These are phyloP conservation scores for Bacidia gigantensis DNA, from an alignment of 495 filamentous ascomycete species.

Conservation along the genomic window DNA sequence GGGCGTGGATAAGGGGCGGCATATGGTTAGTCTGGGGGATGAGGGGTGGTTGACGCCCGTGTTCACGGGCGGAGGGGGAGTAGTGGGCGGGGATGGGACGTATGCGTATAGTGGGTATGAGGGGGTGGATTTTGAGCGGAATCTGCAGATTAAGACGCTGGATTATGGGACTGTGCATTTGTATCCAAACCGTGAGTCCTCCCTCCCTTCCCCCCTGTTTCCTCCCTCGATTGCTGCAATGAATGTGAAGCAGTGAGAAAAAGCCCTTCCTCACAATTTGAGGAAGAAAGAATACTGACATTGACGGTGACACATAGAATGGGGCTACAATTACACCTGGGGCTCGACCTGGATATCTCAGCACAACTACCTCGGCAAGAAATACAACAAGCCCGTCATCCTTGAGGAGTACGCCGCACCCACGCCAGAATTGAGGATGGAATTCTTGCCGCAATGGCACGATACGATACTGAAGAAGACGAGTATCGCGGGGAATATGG, in stretches of 20 bases:
- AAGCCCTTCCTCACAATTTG: too few relatives aligned
- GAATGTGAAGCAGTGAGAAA: too few relatives aligned
- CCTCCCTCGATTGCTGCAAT: too few relatives aligned
- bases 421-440: background rate
- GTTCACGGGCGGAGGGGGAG: too few relatives aligned
- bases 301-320: conserved; percentile 10
- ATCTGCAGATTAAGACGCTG: conserved; percentile 41
- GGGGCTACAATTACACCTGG: conserved; percentile 32
- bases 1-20: conserved; percentile 39
- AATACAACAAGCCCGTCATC: conserved; percentile 50
- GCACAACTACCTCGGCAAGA: conserved; percentile 41
- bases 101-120: conserved; percentile 47
- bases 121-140: conserved; percentile 49
- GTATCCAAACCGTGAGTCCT: conserved; percentile 34
- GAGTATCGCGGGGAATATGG: conserved; percentile 41
- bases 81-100: conserved; percentile 30
- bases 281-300: background rate
- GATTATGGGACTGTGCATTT: conserved; percentile 57
- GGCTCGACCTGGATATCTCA: conserved; percentile 46
- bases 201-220: background rate
- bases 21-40: conserved; percentile 58
- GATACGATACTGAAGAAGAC: conserved; percentile 35
- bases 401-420: conserved; percentile 48
- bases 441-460: conserved; percentile 46
- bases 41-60: conserved; percentile 33